Evolutionary conservation across 1,284 basidiomycete species (phyloP).

Genomic region (Phellopilus nigrolimitatus): DNA sequence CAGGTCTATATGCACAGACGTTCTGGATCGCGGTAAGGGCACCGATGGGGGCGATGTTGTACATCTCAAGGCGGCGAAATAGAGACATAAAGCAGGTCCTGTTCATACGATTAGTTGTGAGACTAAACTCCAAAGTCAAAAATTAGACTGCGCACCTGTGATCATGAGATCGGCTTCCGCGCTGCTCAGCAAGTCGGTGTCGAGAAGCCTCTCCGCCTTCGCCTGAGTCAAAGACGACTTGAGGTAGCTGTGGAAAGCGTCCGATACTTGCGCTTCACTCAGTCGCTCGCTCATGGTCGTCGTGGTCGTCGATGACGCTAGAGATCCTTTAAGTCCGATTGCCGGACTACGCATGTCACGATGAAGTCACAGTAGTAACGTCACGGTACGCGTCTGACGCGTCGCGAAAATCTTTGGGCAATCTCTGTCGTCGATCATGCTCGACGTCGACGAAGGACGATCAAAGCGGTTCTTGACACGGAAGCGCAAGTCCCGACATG

Average conservation of each 20-base stretch:
- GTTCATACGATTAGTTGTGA: conserved; percentile 1
- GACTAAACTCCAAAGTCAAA: not conserved
- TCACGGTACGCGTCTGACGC: too few species aligned
- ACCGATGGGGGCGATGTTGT: conserved; percentile 59
- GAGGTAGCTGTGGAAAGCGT: conserved; percentile 75
- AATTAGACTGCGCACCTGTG: conserved; percentile 46
- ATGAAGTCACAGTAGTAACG: too few species aligned
- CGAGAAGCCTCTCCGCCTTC: conserved; percentile 66
- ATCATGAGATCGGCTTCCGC: conserved; percentile 80
- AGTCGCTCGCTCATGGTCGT: conserved; percentile 28
- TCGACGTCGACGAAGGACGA: too few species aligned
- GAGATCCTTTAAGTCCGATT: too few species aligned
- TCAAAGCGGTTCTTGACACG: too few species aligned
- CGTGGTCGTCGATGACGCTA: not conserved
- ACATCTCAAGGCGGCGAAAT: conserved; percentile 62
- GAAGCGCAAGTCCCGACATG: too few species aligned
- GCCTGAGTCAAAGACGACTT: conserved; percentile 72
- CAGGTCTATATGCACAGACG: conserved; percentile 39
- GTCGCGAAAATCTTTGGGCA: too few species aligned
- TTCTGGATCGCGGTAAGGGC: conserved; percentile 44
- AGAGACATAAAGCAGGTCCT: conserved; percentile 65
- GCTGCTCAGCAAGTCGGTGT: conserved; percentile 63
- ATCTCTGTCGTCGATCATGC: too few species aligned
- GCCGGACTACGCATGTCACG: too few species aligned
- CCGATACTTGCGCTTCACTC: conserved; percentile 60